These are phyloP conservation scores for Kazachstania martiniae DNA, from an alignment of 805 yeast genomes.

Conservation along the genomic window DNA sequence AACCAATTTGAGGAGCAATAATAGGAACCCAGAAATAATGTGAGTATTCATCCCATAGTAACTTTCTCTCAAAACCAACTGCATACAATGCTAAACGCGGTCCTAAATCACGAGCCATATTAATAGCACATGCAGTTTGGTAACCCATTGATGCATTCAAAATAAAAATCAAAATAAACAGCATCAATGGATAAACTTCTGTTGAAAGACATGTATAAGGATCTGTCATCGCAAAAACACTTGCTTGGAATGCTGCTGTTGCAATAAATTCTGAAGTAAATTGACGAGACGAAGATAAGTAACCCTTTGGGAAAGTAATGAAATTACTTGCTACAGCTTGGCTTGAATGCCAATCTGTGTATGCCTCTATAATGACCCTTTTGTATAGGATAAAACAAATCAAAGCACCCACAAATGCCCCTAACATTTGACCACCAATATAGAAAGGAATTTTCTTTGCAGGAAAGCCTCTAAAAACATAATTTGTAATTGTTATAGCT, in stretches of 20 bases:
- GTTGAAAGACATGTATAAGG: conserved; percentile 38
- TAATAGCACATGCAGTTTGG: conserved; percentile 46
- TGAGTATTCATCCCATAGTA: conserved; percentile 30
- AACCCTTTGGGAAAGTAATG: conserved; percentile 35
- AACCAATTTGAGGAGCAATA: conserved; percentile 40
- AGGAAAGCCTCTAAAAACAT: conserved; percentile 41
- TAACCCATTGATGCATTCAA: conserved; percentile 40
- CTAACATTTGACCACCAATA: conserved; percentile 36
- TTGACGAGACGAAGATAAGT: conserved; percentile 33
- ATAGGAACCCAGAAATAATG: conserved; percentile 46
- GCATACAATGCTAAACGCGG: conserved; percentile 41
- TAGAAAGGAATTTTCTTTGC: conserved; percentile 36
- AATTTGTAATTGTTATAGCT: conserved; percentile 37
- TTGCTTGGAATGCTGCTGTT: conserved; percentile 35
- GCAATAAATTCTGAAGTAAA: conserved; percentile 38
- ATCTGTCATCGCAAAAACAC: conserved; percentile 42
- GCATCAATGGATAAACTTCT: conserved; percentile 36
- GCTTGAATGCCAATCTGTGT: conserved; percentile 16
- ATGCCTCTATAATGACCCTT: conserved; percentile 23
- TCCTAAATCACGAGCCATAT: conserved; percentile 45
- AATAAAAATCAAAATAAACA: conserved; percentile 35
- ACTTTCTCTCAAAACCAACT: conserved; percentile 36
- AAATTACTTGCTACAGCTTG: conserved; percentile 32
- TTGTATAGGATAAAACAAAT: conserved; percentile 35
- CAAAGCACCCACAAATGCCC: conserved; percentile 38